Base-by-base conservation (phyloP, 192 early-diverging fungal species). In the Phycomyces blakesleeanus region DNA sequence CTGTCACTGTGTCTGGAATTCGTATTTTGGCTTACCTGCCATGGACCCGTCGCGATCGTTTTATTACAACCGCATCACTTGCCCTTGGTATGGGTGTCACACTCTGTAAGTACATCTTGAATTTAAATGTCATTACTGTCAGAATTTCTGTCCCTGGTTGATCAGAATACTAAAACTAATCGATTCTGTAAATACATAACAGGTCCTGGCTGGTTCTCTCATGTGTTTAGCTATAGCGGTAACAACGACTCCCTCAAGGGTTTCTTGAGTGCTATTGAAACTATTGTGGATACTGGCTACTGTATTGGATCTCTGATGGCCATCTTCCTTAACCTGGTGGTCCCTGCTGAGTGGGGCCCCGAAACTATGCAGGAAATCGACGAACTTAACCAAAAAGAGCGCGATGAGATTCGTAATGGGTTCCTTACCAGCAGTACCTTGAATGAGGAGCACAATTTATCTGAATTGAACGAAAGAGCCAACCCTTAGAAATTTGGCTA, bases 11-110 rank as follows among this genome's bases (percentile, higher is more conserved):
- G 0, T 78, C 81, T 10, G 81, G 81, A 10, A 82, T 83, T 50
- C 76, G 77, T 50, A 83, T 83, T 16, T 68, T 83, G 44, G 79
- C 77, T n/a, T 76, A 75, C 62, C 59, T 79, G 6, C 53, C 74
- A 22, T 83, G 81, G 81, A 77, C 71, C 18, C 68, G 81, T 15
- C 77, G 81, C 27, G 78, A 83, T 56, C 76, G 81, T 6, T 79
- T 83, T 42, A 80, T 83, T 58, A 71, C 75, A 21, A 70, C 81
- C 20, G 67, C 67, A 0, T 60, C 77, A 37, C 67, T 83, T 29
- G 69, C 78, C 3, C 51, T 83, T 3, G 81, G 78, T 0, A 51
- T 83, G 15, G 81, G 81, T 51, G 81, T 82, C 0, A 66, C 66
- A 16, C 49, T 83, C 65, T 49, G 68, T 65, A 7, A 44, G 25